phyloP scores from a whole-genome alignment of 805 yeast genomes.

The Phaffomyces opuntiae region DNA sequence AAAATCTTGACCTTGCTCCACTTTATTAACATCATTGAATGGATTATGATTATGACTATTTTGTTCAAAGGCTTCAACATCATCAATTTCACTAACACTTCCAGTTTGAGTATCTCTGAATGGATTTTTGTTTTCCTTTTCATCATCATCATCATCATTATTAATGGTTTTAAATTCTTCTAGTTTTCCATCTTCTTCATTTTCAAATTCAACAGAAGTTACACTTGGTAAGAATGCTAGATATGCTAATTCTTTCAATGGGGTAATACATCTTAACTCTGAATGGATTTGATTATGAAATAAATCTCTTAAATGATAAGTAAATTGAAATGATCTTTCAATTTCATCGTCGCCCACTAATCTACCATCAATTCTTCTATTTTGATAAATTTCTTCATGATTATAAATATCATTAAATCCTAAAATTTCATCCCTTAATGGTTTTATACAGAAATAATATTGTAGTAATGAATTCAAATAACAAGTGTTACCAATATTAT shows the following conservation, averaged over 20 bases:
- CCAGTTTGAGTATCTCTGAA: no score
- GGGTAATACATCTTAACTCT: conserved; percentile 59
- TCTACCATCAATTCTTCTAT: conserved; percentile 83
- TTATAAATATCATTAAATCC: conserved; percentile 39
- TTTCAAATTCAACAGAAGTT: conserved; percentile 52
- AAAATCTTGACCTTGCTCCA: background rate
- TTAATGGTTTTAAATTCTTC: background rate
- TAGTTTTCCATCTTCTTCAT: background rate
- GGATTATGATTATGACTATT: background rate
- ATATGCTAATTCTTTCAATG: conserved; percentile 78
- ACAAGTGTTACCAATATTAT: conserved; percentile 94
- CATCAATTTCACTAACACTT: no score
- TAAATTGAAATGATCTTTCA: conserved; percentile 74
- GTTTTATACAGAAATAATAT: conserved; percentile 80
- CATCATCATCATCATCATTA: background rate
- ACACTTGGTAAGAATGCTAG: conserved; percentile 75
- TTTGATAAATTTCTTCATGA: conserved; percentile 26
- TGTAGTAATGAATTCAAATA: conserved; percentile 86
- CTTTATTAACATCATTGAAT: background rate
- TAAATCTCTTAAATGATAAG: conserved; percentile 61
- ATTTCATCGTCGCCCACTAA: conserved; percentile 73
- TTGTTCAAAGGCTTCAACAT: no score
- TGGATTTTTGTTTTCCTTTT: background rate
- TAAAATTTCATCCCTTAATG: conserved; percentile 62
- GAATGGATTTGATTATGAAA: conserved; percentile 66